These are phyloP conservation scores for Mycena amicta DNA, from an alignment of 768 basidiomycete species.

Conservation along the genomic window DNA sequence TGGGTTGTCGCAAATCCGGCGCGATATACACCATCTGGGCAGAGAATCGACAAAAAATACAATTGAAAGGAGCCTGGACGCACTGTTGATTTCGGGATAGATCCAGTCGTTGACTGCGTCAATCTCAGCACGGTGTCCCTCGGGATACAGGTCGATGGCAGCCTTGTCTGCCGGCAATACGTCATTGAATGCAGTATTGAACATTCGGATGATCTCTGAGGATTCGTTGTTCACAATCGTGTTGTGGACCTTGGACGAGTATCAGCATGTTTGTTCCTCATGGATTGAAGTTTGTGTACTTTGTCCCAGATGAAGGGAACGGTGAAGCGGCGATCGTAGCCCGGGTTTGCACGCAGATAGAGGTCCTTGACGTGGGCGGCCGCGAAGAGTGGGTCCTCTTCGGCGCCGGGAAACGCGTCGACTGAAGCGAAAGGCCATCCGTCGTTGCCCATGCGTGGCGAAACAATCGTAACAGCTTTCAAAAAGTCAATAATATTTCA, in stretches of 20 bases:
- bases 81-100: constrained; percentile 84
- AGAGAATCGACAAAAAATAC: not conserved
- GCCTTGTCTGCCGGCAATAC: constrained; percentile 62
- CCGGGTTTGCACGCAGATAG: constrained; percentile 74
- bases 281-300: too few relatives aligned
- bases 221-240: constrained; percentile 97
- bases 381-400: constrained; percentile 73
- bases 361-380: constrained; percentile 79
- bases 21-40: constrained; percentile 89
- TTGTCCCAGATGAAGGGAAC: constrained; percentile 95
- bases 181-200: constrained; percentile 85
- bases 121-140: constrained; percentile 64
- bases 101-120: constrained; percentile 87
- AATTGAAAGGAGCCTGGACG: constrained; percentile 25
- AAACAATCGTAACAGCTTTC: constrained; percentile 79
- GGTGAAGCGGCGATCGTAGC: constrained; percentile 80
- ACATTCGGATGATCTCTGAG: constrained; percentile 91
- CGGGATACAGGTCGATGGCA: constrained; percentile 30
- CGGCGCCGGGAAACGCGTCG: constrained; percentile 70
- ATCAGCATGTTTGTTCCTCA: too few relatives aligned
- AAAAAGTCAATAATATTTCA: not conserved
- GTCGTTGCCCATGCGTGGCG: constrained; percentile 78
- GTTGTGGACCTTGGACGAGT: too few relatives aligned
- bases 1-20: constrained; percentile 85
- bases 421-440: constrained; percentile 88